phyloP scores from a whole-genome alignment of 139 green algal genomes.

The Chlorella sp. region DNA sequence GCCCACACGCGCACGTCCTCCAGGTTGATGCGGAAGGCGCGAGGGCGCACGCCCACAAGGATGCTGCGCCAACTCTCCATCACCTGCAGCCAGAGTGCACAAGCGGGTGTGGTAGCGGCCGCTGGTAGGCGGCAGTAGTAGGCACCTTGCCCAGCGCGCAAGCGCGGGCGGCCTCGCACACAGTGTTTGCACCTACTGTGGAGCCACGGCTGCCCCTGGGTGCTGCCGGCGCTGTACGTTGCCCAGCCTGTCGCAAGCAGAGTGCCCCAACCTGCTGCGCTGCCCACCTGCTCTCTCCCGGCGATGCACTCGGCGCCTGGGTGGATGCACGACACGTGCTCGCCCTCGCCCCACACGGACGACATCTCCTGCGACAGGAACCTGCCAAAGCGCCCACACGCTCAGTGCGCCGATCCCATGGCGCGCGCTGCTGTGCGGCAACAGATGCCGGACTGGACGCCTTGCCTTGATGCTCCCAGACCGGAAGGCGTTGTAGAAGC shows the following conservation, averaged over 20 bases:
- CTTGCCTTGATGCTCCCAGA: slow-evolving; percentile 43
- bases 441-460: not conserved
- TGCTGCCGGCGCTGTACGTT: too few species aligned
- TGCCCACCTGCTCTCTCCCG: slow-evolving; percentile 50
- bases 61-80: slow-evolving; percentile 76
- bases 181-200: too few species aligned
- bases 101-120: too few species aligned
- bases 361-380: slow-evolving; percentile 54
- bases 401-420: not conserved
- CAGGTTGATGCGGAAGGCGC: slow-evolving; percentile 51
- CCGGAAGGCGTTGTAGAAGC: slow-evolving; percentile 76
- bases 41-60: slow-evolving; percentile 39
- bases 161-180: too few species aligned
- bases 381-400: too few species aligned
- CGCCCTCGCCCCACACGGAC: slow-evolving; percentile 62
- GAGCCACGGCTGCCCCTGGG: too few species aligned
- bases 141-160: too few species aligned
- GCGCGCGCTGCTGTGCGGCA: not conserved
- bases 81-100: too few species aligned
- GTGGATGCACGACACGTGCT: slow-evolving; percentile 79
- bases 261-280: too few species aligned
- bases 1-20: slow-evolving; percentile 68
- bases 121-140: too few species aligned
- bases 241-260: too few species aligned
- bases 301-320: slow-evolving; percentile 59